phyloP scores from a whole-genome alignment of 2,329 filamentous ascomycete genomes.

The Penicillium janthinellum region DNA sequence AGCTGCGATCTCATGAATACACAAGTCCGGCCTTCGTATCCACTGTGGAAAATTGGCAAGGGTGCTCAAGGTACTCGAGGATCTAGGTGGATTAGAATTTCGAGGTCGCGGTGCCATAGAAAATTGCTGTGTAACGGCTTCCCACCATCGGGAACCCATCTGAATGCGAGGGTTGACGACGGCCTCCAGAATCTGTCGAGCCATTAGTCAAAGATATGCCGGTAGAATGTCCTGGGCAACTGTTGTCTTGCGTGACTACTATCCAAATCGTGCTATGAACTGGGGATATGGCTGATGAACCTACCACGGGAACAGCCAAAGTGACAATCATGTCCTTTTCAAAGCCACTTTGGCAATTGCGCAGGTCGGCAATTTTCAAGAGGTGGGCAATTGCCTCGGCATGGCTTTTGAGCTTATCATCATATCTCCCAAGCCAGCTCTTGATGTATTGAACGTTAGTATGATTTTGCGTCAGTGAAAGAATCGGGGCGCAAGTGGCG shows the following conservation, averaged over 20 bases:
- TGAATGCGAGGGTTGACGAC: constrained; percentile 24
- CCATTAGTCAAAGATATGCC: background rate
- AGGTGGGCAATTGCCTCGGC: constrained; percentile 25
- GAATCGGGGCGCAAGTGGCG: background rate
- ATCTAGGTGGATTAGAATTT: background rate
- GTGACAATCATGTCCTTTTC: constrained; percentile 25
- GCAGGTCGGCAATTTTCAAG: constrained; percentile 17
- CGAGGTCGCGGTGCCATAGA: background rate
- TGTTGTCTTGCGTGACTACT: too few relatives aligned
- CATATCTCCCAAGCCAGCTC: constrained; percentile 27
- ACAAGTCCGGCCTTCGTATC: constrained; percentile 14
- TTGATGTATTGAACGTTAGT: background rate
- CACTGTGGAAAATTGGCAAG: constrained; percentile 20
- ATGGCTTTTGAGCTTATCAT: constrained; percentile 22
- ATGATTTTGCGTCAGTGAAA: background rate
- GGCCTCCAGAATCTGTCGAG: constrained; percentile 25
- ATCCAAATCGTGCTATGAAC: background rate
- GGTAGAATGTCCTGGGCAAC: too few relatives aligned
- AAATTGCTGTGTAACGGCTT: constrained; percentile 5
- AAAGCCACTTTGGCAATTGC: constrained; percentile 19
- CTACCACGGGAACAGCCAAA: constrained; percentile 27
- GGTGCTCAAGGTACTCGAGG: constrained; percentile 6
- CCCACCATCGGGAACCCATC: constrained; percentile 23
- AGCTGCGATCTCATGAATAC: constrained; percentile 19
- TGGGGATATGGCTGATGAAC: background rate